These are phyloP conservation scores for Trichomonas vaginalis DNA, from an alignment of 208 protist genomes.

Conservation along the genomic window DNA sequence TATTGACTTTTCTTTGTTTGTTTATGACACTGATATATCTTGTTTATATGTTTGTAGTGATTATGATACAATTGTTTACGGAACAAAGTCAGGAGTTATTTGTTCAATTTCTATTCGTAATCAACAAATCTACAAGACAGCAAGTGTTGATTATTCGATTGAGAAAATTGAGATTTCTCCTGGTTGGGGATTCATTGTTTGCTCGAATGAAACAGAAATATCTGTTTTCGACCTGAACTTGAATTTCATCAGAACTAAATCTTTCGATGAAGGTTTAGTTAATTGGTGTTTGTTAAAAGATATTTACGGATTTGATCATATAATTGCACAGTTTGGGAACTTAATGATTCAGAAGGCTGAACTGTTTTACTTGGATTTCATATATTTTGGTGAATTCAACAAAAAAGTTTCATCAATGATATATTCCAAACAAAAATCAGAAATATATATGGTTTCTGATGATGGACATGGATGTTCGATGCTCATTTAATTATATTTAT, in stretches of 20 bases:
- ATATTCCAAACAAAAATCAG: neutral
- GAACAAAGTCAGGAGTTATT: neutral
- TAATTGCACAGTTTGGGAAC: neutral
- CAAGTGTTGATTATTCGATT: neutral
- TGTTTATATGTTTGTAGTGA: neutral
- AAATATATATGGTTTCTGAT: neutral
- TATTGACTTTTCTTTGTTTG: neutral
- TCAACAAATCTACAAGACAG: neutral
- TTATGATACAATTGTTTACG: neutral
- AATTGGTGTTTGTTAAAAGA: neutral
- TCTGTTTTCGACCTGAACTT: neutral
- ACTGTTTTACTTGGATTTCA: neutral
- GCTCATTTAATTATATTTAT: neutral
- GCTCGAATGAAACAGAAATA: neutral
- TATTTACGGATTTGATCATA: neutral
- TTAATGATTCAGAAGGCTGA: neutral
- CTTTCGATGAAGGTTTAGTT: neutral
- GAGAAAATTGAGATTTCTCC: neutral
- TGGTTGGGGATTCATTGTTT: neutral
- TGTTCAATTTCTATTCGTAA: neutral
- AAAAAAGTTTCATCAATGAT: neutral
- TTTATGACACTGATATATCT: neutral
- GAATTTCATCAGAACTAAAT: neutral
- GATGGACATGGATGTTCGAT: neutral
- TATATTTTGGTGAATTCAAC: neutral